Percentiles rank a stretch among this genome's conserved stretches.
phyloP scores from a whole-genome alignment of 805 yeast genomes.

The Komagataella ulmi region DNA sequence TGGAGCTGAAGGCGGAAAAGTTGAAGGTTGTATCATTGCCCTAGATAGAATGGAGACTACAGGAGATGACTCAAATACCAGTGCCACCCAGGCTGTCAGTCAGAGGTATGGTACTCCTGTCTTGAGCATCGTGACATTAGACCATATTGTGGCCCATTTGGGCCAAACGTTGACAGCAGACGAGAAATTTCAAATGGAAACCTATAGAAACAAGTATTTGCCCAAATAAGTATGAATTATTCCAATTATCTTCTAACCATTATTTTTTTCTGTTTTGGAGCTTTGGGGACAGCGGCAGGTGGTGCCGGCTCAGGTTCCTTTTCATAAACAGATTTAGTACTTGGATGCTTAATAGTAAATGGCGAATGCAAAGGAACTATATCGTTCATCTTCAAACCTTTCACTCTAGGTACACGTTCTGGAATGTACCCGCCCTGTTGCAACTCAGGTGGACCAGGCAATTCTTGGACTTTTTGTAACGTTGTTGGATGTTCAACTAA shows the following conservation, averaged over 20 bases:
- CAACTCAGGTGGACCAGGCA: constrained; percentile 55
- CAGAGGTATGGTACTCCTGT: constrained; percentile 72
- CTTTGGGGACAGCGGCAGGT: constrained; percentile 18
- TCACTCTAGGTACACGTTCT: constrained; percentile 59
- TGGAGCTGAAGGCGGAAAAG: constrained; percentile 49
- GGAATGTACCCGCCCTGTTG: constrained; percentile 34
- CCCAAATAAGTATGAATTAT: constrained; percentile 14
- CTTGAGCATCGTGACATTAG: constrained; percentile 60
- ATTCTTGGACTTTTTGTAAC: constrained; percentile 42
- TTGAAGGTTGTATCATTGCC: constrained; percentile 80
- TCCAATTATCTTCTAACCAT: constrained; percentile 10
- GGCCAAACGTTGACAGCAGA: constrained; percentile 38
- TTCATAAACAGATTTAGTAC: constrained; percentile 57
- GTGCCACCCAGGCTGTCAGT: constrained; percentile 76
- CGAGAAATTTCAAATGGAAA: constrained; percentile 42
- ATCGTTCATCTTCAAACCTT: constrained; percentile 75
- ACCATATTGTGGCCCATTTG: constrained; percentile 59
- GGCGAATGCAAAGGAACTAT: constrained; percentile 84
- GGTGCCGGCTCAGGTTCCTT: constrained; percentile 31
- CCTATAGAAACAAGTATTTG: constrained; percentile 39
- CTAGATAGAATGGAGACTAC: constrained; percentile 93
- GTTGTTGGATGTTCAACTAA: constrained; percentile 60
- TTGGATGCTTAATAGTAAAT: constrained; percentile 72
- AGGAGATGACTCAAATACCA: constrained; percentile 36
- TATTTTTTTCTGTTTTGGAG: constrained; percentile 45